A percentile compares a stretch with the other conserved stretches of the same genome.
These are phyloP conservation scores for Raddia distichophylla DNA, from an alignment of 176 grass and related monocot species.

Conservation along the genomic window DNA sequence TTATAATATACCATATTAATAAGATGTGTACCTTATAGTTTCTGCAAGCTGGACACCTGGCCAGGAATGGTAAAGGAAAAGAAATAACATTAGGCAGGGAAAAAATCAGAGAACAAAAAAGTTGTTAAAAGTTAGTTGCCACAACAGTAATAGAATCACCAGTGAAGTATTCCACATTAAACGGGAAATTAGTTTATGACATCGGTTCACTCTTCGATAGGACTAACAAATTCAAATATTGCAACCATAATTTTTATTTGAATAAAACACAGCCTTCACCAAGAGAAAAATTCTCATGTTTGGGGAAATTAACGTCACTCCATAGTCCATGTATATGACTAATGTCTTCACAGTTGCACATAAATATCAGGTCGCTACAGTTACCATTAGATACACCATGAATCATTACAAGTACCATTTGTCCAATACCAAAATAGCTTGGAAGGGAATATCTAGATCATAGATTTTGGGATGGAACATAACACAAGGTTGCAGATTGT, in stretches of 20 bases:
- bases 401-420: background rate
- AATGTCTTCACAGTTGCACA: background rate
- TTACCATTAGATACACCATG: background rate
- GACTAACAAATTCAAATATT: background rate
- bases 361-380: background rate
- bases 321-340: background rate
- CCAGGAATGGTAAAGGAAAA: slow-evolving; percentile 25
- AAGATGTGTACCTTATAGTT: slow-evolving; percentile 87
- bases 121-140: background rate
- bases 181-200: background rate
- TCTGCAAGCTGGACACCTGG: slow-evolving; percentile 98
- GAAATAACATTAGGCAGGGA: slow-evolving; percentile 6
- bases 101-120: background rate
- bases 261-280: background rate
- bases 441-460: background rate
- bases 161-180: background rate
- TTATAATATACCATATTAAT: slow-evolving; percentile 23
- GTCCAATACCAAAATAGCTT: slow-evolving; percentile 15
- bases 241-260: background rate
- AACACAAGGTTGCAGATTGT: background rate
- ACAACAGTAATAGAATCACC: background rate
- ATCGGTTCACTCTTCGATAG: background rate
- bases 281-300: background rate
- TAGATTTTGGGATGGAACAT: background rate
- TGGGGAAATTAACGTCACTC: background rate